Evolutionary conservation across 176 grass and related monocot genomes (phyloP).

Genomic region (Cenchrus americanus): DNA sequence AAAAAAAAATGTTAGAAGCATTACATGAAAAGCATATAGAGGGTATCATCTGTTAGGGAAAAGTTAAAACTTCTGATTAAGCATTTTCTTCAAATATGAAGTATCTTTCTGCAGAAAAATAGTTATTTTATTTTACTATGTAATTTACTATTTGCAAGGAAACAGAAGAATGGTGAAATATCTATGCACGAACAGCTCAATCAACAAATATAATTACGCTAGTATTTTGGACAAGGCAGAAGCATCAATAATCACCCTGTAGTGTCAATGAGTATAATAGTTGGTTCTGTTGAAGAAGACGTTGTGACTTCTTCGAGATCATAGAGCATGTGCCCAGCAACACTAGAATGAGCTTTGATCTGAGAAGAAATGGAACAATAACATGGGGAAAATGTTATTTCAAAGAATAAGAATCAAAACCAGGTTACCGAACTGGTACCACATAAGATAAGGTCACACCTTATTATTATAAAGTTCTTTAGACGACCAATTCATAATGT

Average conservation of each 20-base stretch:
- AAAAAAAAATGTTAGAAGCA: constrained; percentile 13
- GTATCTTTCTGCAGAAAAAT: constrained; percentile 7
- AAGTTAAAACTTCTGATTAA: neutral
- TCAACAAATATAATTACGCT: neutral
- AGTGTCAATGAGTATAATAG: constrained; percentile 95
- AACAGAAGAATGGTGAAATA: neutral
- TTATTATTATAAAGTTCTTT: constrained; percentile 97
- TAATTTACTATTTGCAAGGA: neutral
- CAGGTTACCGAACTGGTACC: neutral
- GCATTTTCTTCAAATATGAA: constrained; percentile 22
- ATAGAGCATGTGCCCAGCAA: constrained; percentile 81
- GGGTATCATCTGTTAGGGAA: constrained; percentile 6
- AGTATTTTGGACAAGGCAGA: constrained; percentile 16
- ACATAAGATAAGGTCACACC: constrained; percentile 40
- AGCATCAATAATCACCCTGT: constrained; percentile 62
- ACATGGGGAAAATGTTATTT: neutral
- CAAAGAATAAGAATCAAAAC: constrained; percentile 1
- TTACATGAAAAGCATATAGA: constrained; percentile 26
- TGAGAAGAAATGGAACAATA: constrained; percentile 39
- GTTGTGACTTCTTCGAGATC: constrained; percentile 84
- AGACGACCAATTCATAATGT: constrained; percentile 96
- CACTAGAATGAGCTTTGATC: constrained; percentile 87
- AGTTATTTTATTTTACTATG: neutral
- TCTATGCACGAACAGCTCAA: neutral
- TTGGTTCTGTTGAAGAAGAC: constrained; percentile 83